phyloP scores from a whole-genome alignment of 192 early-diverging fungal species.

The Bifiguratus adelaidae region DNA sequence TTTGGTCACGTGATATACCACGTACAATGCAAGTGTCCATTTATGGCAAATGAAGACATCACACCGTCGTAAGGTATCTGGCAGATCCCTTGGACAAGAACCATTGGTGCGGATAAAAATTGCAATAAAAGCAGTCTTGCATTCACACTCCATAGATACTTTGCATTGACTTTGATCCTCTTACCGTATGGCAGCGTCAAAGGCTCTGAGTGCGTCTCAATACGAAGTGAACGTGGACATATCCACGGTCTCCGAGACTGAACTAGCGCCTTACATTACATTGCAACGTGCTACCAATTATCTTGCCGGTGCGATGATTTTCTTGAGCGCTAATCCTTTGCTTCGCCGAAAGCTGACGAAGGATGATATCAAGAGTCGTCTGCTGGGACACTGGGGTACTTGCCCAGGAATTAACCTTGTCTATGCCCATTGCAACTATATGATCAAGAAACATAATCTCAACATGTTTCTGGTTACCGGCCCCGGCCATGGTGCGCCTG shows the following conservation, averaged over 20 bases:
- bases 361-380: slow-evolving; percentile 24
- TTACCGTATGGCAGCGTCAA: too few species aligned
- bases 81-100: too few species aligned
- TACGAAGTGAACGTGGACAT: slow-evolving; percentile 1
- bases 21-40: too few species aligned
- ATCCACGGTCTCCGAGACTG: background rate
- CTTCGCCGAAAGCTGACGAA: slow-evolving; percentile 5
- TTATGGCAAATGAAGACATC: too few species aligned
- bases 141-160: too few species aligned
- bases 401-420: slow-evolving; percentile 28
- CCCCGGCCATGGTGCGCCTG: slow-evolving; percentile 33
- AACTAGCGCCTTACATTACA: slow-evolving; percentile 2
- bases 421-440: slow-evolving; percentile 27
- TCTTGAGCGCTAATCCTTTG: slow-evolving; percentile 22
- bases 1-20: too few species aligned
- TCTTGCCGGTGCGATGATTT: slow-evolving; percentile 32
- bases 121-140: too few species aligned
- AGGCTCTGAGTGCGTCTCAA: too few species aligned
- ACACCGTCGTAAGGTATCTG: too few species aligned
- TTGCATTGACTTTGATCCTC: too few species aligned
- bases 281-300: slow-evolving; percentile 21
- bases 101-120: too few species aligned
- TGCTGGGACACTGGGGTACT: slow-evolving; percentile 35
- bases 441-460: slow-evolving; percentile 24
- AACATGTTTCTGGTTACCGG: slow-evolving; percentile 28